Evolutionary conservation across 1,139 yeast species (phyloP), one percentile per base, ranked within the genome.

Genomic region (Sugiyamaella paludigena): DNA sequence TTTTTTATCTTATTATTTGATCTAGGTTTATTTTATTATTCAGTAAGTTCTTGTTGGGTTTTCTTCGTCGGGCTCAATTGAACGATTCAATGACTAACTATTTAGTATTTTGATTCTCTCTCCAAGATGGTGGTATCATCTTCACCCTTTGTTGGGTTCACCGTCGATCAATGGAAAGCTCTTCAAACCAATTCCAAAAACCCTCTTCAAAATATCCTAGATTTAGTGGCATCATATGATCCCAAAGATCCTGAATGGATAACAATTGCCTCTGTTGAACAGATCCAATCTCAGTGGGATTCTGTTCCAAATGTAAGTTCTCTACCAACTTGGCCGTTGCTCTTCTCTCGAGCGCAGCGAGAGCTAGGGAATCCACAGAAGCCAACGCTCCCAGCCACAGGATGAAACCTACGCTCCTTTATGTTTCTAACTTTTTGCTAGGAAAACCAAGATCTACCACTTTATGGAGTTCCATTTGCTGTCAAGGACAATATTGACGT

Each of bases 401-500:
- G 15, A 7, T 15, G 26, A 29, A 11, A 27, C 13, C 11, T 2
- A 19, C 24, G 24, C 43, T n/a, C n/a, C n/a, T n/a, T n/a, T n/a
- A n/a, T n/a, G n/a, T n/a, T n/a, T n/a, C n/a, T 33, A 15, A 16
- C 34, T 4, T 27, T n/a, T 29, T 26, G 19, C 15, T 19, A 34
- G 45, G 36, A 15, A 34, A 24, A 48, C 27, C 47, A 62, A 44
- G 59, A 66, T 2, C 71, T 83, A 35, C 84, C 87, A 12, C 72
- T 86, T 36, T 91, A 83, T 63, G 98, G 98, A 64, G 98, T 92
- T 1, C 98, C 98, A 0, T 78, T 88, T 43, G 98, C 96, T 10
- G 80, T 91, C 45, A 92, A 92, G 68, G 98, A 92, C 69, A 92
- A 92, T 66, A 92, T 92, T 52, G 98, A 92, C 63, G 96, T 79